Evolutionary conservation across 2,329 filamentous ascomycete species (phyloP), one percentile per base, ranked within the genome.

Genomic region (Tolypocladium ovalisporum): DNA sequence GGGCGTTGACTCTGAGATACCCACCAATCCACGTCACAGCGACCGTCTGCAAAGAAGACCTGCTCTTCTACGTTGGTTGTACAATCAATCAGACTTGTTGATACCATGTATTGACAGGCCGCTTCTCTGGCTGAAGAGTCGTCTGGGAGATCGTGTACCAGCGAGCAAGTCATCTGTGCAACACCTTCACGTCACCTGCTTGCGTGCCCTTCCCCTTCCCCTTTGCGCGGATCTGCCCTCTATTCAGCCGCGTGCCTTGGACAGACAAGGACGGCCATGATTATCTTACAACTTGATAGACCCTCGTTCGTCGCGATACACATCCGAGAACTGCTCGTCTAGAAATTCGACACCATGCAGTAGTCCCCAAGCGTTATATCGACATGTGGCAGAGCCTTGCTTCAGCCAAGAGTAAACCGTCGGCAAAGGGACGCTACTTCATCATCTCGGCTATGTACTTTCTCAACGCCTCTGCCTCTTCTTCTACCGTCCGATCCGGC

Each of bases 401-500:
- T n/a, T 22, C 22, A 13, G 29, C 19, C 47, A 17, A 12, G 29
- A 22, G 27, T 49, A 49, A 27, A n/a, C 17, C 17, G 44, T n/a
- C 27, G 29, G 29, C 2, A 29, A 22, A 29, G 12, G 10, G 7
- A 34, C 27, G 22, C 65, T 62, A 72, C 49, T 56, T 56, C 59
- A 79, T 63, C 32, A 81, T 56, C 37, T 73, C 70, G 52, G 60
- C 64, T 56, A 81, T 70, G 65, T 81, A 83, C 5, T 57, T 64
- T 37, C 72, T 71, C 61, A 83, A 61, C 2, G 69, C 70, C 39
- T 78, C 78, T 0, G 76, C 74, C 63, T 83, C 80, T 54, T 80
- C 79, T 22, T 78, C 75, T 0, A 80, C 69, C 2, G 76, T 80
- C 54, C 78, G 68, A 32, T 81, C 73, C 0, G 77, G 79, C 59